Conservation (phyloP, 2,329 filamentous ascomycete species). For the Fusarium sp. region DNA sequence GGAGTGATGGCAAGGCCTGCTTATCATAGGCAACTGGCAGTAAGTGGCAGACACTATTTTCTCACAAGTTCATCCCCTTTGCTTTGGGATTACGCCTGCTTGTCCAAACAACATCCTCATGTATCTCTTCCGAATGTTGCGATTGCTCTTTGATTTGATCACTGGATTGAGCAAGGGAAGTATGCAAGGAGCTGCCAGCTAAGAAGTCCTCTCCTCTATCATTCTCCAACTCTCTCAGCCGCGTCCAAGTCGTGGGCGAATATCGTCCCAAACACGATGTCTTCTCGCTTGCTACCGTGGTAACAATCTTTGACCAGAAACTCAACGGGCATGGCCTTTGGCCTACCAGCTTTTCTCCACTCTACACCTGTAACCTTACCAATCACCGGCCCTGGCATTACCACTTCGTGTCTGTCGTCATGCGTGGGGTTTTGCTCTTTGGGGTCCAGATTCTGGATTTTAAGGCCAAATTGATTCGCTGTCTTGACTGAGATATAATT, state of each 20-base stretch:
- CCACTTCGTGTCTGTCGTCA: accelerated
- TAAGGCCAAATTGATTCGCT: background rate
- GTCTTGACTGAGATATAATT: background rate
- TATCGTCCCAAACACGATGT: background rate
- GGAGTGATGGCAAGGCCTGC: accelerated
- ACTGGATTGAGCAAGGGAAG: accelerated
- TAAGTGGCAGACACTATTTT: background rate
- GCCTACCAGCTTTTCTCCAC: background rate
- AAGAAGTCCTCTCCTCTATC: accelerated
- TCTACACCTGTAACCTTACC: background rate
- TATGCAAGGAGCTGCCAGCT: accelerated
- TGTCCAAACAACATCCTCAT: background rate
- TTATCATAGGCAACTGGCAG: accelerated
- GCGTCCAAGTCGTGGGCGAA: background rate
- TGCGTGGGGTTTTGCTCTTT: accelerated
- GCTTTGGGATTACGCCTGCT: accelerated
- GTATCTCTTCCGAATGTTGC: accelerated
- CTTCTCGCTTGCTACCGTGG: accelerated
- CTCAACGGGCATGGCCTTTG: background rate
- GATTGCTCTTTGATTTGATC: accelerated
- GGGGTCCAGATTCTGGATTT: accelerated
- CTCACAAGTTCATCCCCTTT: background rate
- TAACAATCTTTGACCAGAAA: background rate
- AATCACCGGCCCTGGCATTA: background rate
- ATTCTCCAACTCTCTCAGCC: background rate